Base-by-base conservation (phyloP, 2,329 filamentous ascomycete species). In the Fusarium sp. region DNA sequence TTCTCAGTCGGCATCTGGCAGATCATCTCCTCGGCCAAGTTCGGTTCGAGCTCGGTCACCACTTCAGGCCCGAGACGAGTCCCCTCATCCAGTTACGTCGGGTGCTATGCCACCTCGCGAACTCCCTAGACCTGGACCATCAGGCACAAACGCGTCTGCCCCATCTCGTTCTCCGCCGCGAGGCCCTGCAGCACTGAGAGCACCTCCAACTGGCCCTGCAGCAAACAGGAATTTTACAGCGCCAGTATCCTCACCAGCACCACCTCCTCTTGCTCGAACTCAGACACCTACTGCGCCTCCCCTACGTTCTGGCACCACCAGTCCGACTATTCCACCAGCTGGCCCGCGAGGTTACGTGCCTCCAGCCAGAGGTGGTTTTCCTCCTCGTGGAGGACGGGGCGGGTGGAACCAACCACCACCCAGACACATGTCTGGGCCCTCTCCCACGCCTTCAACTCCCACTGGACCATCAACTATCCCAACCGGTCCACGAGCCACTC, bases 291-390 rank as follows among this genome's bases (percentile, higher is more conserved):
- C 63, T 32, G 68, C 67, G 4, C 65, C 71, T 32, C 71, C 73
- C 8, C 70, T 72, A 35, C 72, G 77, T 23, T 69, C 77, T 15
- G 80, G 78, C 15, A 75, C 75, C 8, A 73, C 75, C 6, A 82
- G 79, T 57, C 80, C 82, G 8, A 78, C 79, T 1, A 77, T 78
- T 15, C 82, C 83, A 1, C 84, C 84, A 9, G 76, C 82, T 6
- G 84, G 84, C 1, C 84, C 84, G 3, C 77, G 84, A 61, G 83
- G 83, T 31, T 86, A 84, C 58, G 76, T 82, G 3, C 72, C 81
- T 6, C 71, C 80, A 4, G 60, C 69, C 9, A 76, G 80, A 45
- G 79, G 81, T 37, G 76, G 79, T 2, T 84, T 78, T 55, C 63
- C 72, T 19, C 61, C 76, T 8, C 80, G 83, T 23, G 77, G 79